A percentile compares a stretch with the other conserved stretches of the same genome.
phyloP scores from a whole-genome alignment of 2,329 filamentous ascomycete genomes.

The Claviceps sp. region DNA sequence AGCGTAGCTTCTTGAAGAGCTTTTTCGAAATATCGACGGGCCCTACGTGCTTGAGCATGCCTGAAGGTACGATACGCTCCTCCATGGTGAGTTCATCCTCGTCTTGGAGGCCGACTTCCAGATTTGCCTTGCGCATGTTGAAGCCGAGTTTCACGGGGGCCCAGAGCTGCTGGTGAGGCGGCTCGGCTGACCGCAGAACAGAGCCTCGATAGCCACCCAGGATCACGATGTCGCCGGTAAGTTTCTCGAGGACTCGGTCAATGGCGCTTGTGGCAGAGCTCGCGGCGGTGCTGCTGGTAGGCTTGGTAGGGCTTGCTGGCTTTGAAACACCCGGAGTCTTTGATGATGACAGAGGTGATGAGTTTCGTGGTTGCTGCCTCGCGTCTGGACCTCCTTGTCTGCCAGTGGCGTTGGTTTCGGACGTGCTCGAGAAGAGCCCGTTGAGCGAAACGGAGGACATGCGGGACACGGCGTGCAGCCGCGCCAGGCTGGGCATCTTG shows the following conservation, averaged over 20 bases:
- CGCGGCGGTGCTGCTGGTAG: neutral
- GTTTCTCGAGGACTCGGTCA: constrained; percentile 45
- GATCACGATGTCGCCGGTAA: constrained; percentile 77
- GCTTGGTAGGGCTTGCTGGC: neutral
- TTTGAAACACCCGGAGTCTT: neutral
- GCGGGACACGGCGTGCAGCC: constrained; percentile 25
- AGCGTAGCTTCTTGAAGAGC: constrained; percentile 63
- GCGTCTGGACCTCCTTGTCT: neutral
- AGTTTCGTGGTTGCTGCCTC: neutral
- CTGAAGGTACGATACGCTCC: constrained; percentile 69
- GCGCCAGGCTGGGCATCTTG: constrained; percentile 52
- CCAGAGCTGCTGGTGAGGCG: constrained; percentile 81
- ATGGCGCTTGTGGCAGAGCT: constrained; percentile 19
- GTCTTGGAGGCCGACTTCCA: constrained; percentile 70
- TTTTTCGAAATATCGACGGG: constrained; percentile 80
- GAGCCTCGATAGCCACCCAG: constrained; percentile 87
- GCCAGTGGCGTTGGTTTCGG: constrained; percentile 8
- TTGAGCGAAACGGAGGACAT: constrained; percentile 21
- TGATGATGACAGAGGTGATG: neutral
- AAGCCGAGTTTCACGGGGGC: constrained; percentile 86
- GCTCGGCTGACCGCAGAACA: constrained; percentile 69
- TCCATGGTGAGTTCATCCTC: constrained; percentile 78
- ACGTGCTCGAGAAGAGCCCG: constrained; percentile 15
- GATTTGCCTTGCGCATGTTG: constrained; percentile 80
- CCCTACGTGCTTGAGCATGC: constrained; percentile 84